Evolutionary conservation across 2,329 filamentous ascomycete genomes (phyloP).

Genomic region (Bertia moriformis): DNA sequence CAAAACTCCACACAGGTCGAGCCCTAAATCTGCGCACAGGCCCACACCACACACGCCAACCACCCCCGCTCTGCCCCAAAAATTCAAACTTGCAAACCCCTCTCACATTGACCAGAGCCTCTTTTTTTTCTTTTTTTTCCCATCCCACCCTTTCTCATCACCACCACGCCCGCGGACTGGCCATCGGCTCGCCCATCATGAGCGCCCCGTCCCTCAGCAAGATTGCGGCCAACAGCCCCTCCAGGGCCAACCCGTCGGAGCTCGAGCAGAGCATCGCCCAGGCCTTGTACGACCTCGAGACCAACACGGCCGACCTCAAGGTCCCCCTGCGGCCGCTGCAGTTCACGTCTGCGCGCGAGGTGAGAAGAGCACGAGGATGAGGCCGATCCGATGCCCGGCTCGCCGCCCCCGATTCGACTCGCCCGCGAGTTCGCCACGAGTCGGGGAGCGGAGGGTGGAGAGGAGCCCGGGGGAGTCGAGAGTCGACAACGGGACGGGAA

Average conservation of each 20-base stretch:
- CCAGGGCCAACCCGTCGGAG: slow-evolving; percentile 89
- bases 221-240: slow-evolving; percentile 95
- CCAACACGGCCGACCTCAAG: slow-evolving; percentile 97
- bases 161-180: no score
- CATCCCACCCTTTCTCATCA: no score
- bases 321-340: slow-evolving; percentile 89
- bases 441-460: not conserved
- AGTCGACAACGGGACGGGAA: slow-evolving; percentile 56
- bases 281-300: slow-evolving; percentile 98
- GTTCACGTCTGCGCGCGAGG: slow-evolving; percentile 97
- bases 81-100: not conserved
- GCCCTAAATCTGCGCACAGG: not conserved
- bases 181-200: no score
- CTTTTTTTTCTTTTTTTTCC: no score
- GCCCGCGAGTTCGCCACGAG: not conserved
- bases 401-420: no score
- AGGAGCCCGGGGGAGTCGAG: not conserved
- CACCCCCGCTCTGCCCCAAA: not conserved
- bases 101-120: no score
- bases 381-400: slow-evolving; percentile 3
- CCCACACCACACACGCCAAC: no score
- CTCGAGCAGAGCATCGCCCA: slow-evolving; percentile 92
- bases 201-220: slow-evolving; percentile 73
- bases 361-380: slow-evolving; percentile 44
- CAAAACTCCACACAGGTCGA: not conserved